These are phyloP conservation scores for Thraustotheca clavata DNA, from an alignment of 352 stramenopile species.

Conservation along the genomic window DNA sequence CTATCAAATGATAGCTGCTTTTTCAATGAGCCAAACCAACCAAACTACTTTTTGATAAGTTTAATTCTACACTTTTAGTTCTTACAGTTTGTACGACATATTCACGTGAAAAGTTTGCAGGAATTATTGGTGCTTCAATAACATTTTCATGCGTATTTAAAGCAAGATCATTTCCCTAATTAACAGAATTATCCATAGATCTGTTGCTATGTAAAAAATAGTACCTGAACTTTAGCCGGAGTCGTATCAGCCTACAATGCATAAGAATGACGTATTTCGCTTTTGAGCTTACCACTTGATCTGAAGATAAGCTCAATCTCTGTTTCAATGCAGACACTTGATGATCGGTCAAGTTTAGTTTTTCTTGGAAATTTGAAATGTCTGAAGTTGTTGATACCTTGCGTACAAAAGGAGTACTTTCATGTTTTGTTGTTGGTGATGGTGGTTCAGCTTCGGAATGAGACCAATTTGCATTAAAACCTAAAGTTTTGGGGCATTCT, in stretches of 20 bases:
- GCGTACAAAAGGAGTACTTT: neutral
- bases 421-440: neutral
- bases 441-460: neutral
- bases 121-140: neutral
- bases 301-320: neutral
- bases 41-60: neutral
- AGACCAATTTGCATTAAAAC: slow-evolving; percentile 30
- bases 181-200: too few relatives aligned
- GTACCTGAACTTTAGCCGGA: neutral
- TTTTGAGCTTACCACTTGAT: neutral
- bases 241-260: neutral
- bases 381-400: neutral
- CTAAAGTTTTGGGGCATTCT: slow-evolving; percentile 24
- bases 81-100: slow-evolving; percentile 7
- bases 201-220: neutral
- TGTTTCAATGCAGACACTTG: neutral
- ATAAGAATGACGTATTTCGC: neutral
- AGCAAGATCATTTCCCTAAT: too few relatives aligned
- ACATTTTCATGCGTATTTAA: too few relatives aligned
- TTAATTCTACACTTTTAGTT: neutral
- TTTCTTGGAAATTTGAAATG: neutral
- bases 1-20: neutral
- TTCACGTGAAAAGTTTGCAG: neutral
- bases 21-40: slow-evolving; percentile 12
- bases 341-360: neutral